phyloP scores from a whole-genome alignment of 257 asterid genomes.

The Gentiana dahurica region DNA sequence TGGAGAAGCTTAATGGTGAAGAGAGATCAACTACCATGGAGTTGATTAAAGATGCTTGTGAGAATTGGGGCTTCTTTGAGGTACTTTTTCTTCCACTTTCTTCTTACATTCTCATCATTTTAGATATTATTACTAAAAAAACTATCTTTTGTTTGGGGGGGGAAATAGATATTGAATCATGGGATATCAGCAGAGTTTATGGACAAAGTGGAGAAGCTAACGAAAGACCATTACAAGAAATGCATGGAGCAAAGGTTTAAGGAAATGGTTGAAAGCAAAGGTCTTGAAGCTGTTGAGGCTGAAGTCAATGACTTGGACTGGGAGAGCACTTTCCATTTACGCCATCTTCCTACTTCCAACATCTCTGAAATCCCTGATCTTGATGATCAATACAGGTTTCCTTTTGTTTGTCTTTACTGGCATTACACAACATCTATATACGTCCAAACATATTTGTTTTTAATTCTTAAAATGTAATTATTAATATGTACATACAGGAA shows the following conservation, averaged over 20 bases:
- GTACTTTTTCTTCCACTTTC: constrained; percentile 12
- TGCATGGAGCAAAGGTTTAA: constrained; percentile 51
- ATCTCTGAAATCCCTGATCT: constrained; percentile 55
- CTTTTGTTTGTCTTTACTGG: too few species aligned
- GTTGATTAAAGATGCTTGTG: constrained; percentile 51
- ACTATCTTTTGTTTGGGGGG: too few species aligned
- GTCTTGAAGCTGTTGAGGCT: constrained; percentile 43
- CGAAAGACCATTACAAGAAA: constrained; percentile 52
- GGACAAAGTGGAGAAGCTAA: constrained; percentile 52
- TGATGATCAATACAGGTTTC: constrained; percentile 51
- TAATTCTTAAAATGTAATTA: too few species aligned
- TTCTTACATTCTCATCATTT: too few species aligned
- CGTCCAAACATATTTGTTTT: too few species aligned
- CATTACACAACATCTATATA: too few species aligned
- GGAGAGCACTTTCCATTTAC: constrained; percentile 59
- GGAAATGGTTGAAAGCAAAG: constrained; percentile 55
- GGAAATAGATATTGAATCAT: constrained; percentile 42
- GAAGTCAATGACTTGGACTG: constrained; percentile 50
- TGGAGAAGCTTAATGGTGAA: constrained; percentile 55
- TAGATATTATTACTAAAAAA: too few species aligned
- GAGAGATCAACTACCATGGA: constrained; percentile 51
- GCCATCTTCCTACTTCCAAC: constrained; percentile 57
- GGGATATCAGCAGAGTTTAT: constrained; percentile 44
- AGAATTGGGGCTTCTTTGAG: constrained; percentile 78
- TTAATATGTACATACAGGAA: constrained; percentile 22